Evolutionary conservation across 192 early-diverging fungal species (phyloP), one percentile per base, ranked within the genome.

Genomic region (Chytriomyces sp.): DNA sequence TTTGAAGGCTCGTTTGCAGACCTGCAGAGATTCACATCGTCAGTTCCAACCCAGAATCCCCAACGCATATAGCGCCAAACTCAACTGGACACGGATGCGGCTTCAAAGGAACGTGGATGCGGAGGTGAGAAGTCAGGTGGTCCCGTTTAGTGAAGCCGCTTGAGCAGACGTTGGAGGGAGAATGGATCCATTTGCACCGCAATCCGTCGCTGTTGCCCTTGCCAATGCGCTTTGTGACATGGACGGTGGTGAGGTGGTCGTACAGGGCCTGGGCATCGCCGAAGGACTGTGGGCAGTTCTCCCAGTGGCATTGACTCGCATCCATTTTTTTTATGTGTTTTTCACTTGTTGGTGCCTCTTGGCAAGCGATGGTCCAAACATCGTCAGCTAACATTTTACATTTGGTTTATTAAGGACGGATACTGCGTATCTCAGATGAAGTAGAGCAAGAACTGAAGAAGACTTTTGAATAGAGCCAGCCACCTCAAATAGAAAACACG

Each of bases 121-220:
- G 87, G 72, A 97, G 83, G 79, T 99, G 97, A 20, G 91, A 93
- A 20, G 96, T 99, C 63, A 98, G 93, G 80, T 99, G 97, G 82
- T 99, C 97, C 75, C 97, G 85, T 87, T 99, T 99, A n/a, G 85
- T 83, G 50, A 90, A 91, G 35, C 35, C 35, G 53, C 80, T 80
- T 28, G 91, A 84, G 23, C 79, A 78, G 35, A 35, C 35, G 35
- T 35, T 35, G 35, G 35, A 35, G 2, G 35, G 35, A 85, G 96
- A 97, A 44, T 85, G 89, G 49, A 91, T 92, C 96, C 96, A 99
- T 64, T 89, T 87, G 84, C 97, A 99, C 61, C 82, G 86, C 53
- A 99, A 89, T 35, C 35, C 35, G 45, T 97, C 86, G 35, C 35
- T 35, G 80, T 97, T 97, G 77, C 91, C 89, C 28, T 91, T 93